phyloP scores from a whole-genome alignment of 176 grass and related monocot genomes.

The Saccharum officinarum region DNA sequence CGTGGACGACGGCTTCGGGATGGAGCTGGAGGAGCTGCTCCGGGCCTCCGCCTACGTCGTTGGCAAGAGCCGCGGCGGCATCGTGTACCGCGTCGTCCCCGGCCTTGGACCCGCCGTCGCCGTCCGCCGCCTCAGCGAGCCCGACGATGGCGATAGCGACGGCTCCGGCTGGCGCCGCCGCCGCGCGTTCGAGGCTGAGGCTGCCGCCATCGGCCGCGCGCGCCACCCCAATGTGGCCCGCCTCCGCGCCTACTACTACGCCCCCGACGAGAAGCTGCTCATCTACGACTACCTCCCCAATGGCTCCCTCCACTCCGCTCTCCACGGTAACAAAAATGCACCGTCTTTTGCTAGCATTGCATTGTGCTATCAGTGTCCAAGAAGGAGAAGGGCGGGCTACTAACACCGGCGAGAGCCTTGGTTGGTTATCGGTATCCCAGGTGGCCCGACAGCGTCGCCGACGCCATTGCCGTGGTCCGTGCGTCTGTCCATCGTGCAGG shows the following conservation, averaged over 20 bases:
- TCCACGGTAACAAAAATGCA: slow-evolving; percentile 57
- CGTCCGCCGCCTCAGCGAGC: slow-evolving; percentile 87
- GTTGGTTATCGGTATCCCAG: slow-evolving; percentile 10
- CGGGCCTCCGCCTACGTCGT: slow-evolving; percentile 88
- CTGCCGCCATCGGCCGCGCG: slow-evolving; percentile 66
- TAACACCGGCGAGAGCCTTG: neutral
- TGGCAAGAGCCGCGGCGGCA: slow-evolving; percentile 87
- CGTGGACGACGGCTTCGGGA: slow-evolving; percentile 80
- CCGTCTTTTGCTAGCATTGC: neutral
- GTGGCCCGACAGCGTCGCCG: slow-evolving; percentile 60
- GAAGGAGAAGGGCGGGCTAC: neutral
- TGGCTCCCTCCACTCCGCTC: slow-evolving; percentile 84
- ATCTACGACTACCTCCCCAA: slow-evolving; percentile 95
- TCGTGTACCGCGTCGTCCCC: slow-evolving; percentile 88
- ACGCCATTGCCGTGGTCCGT: slow-evolving; percentile 69
- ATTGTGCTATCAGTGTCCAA: neutral
- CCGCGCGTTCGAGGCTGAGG: slow-evolving; percentile 80
- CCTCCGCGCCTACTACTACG: slow-evolving; percentile 95
- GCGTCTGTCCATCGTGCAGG: slow-evolving; percentile 79
- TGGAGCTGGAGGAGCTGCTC: slow-evolving; percentile 96
- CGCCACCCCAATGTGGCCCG: slow-evolving; percentile 80
- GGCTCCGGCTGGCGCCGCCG: slow-evolving; percentile 64
- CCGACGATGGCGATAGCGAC: slow-evolving; percentile 53
- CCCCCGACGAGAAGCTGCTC: slow-evolving; percentile 95
- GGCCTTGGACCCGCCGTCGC: slow-evolving; percentile 55